Conservation (phyloP, 805 yeast genomes). For the Clavispora carvajalis region DNA sequence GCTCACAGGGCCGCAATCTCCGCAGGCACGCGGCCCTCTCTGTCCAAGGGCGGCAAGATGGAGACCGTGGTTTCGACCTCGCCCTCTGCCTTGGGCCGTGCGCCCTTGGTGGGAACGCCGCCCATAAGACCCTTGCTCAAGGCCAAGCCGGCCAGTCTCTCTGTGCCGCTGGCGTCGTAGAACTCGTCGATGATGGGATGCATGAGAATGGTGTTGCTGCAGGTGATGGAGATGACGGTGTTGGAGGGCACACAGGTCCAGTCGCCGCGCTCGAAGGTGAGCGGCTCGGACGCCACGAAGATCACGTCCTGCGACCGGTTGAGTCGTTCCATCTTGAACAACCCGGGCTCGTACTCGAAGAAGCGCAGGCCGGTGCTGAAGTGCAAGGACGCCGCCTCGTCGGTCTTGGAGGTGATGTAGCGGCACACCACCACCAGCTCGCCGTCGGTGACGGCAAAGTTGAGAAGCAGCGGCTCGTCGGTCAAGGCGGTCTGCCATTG, state of each 20-base stretch:
- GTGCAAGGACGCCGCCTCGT: slow-evolving; percentile 95
- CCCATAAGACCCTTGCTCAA: slow-evolving; percentile 92
- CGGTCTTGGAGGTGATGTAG: slow-evolving; percentile 81
- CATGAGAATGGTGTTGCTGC: slow-evolving; percentile 73
- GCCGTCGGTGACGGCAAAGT: slow-evolving; percentile 96
- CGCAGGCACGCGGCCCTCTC: slow-evolving; percentile 26
- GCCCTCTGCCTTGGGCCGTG: slow-evolving; percentile 4
- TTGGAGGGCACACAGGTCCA: slow-evolving; percentile 98
- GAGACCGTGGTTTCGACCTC: slow-evolving; percentile 21
- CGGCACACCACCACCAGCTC: slow-evolving; percentile 78
- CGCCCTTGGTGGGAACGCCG: slow-evolving; percentile 67
- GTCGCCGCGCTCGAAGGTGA: slow-evolving; percentile 93
- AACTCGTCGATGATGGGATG: slow-evolving; percentile 91
- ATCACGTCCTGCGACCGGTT: slow-evolving; percentile 91
- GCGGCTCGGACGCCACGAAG: slow-evolving; percentile 95
- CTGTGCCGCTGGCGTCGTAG: slow-evolving; percentile 62
- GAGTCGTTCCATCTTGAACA: slow-evolving; percentile 88
- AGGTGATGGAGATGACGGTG: slow-evolving; percentile 72
- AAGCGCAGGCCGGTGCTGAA: slow-evolving; percentile 92
- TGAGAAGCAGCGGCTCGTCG: slow-evolving; percentile 69
- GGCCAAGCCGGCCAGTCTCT: slow-evolving; percentile 76
- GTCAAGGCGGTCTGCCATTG: slow-evolving; percentile 70
- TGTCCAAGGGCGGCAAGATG: slow-evolving; percentile 30
- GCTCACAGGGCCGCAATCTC: background rate
- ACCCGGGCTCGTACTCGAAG: slow-evolving; percentile 85